These are phyloP conservation scores for Hortaea werneckii DNA, from an alignment of 2,329 filamentous ascomycete genomes.

Conservation along the genomic window DNA sequence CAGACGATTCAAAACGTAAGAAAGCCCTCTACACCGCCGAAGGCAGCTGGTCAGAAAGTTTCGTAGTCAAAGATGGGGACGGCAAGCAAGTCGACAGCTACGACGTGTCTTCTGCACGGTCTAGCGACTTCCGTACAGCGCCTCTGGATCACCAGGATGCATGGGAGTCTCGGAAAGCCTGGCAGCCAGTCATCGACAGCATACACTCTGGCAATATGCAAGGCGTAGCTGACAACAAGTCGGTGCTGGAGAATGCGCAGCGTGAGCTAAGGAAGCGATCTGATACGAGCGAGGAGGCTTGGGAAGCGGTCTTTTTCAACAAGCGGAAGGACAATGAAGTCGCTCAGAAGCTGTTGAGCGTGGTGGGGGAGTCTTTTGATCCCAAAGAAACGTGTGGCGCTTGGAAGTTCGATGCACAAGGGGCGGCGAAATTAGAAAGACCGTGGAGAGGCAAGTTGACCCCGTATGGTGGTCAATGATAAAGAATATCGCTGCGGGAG, in stretches of 20 bases:
- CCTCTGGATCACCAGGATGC: slow-evolving; percentile 32
- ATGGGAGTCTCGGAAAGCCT: slow-evolving; percentile 37
- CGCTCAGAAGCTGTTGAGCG: slow-evolving; percentile 20
- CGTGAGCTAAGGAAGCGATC: slow-evolving; percentile 32
- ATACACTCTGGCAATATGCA: slow-evolving; percentile 35
- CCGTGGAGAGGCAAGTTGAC: slow-evolving; percentile 23
- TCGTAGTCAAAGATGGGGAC: slow-evolving; percentile 28
- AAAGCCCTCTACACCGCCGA: slow-evolving; percentile 29
- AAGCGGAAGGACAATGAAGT: slow-evolving; percentile 18
- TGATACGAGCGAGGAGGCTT: slow-evolving; percentile 26
- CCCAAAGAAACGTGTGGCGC: slow-evolving; percentile 55
- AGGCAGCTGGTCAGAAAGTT: slow-evolving; percentile 33
- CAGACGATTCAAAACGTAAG: slow-evolving; percentile 23
- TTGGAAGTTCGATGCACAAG: slow-evolving; percentile 53
- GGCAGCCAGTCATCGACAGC: slow-evolving; percentile 30
- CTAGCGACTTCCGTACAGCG: slow-evolving; percentile 16
- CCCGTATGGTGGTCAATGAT: slow-evolving; percentile 22
- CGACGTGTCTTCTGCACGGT: slow-evolving; percentile 15
- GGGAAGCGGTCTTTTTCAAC: slow-evolving; percentile 33
- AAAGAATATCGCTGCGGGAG: no score
- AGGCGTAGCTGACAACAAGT: slow-evolving; percentile 23
- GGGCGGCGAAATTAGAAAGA: slow-evolving; percentile 25
- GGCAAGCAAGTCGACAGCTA: slow-evolving; percentile 29
- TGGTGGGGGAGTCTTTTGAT: slow-evolving; percentile 37
- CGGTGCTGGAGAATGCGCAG: slow-evolving; percentile 26